Evolutionary conservation across 805 yeast genomes (phyloP), one percentile per base, ranked within the genome.

Genomic region (Wickerhamiella galacta): DNA sequence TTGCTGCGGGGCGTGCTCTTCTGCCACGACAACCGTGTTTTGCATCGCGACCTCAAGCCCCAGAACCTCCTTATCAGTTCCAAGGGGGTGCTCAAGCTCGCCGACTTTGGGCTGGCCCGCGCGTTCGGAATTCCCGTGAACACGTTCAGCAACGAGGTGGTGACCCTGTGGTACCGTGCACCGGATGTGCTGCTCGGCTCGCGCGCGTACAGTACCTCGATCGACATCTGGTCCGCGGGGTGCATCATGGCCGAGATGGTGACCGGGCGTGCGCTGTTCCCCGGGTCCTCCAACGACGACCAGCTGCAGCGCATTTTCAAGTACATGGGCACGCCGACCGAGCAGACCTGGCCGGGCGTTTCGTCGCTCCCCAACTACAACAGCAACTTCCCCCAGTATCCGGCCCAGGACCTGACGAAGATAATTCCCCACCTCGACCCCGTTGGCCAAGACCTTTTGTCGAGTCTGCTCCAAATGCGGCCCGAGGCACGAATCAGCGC

Each of bases 221-320:
- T 90, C 39, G 98, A 90, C 53, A 81, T 90, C 60, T 90, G 98
- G 98, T 82, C 95, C 12, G 92, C 94, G 11, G 98, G 98, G 11
- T 90, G 98, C 58, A 90, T 90, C 34, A 69, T 90, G 53, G 96
- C 95, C 3, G 98, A 90, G 52, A 87, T 90, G 96, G 77, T 90
- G 50, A 80, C 94, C n/a, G 94, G 98, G 20, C 76, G 87, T 48
- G 96, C 98, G 1, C 61, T 90, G 32, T 90, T 90, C 56, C 94
- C 96, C 15, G 98, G 98, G 20, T 74, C 87, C 9, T 81, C 93
- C 25, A 92, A 87, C 55, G 95, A 90, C 35, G 98, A 90, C 57
- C 96, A 90, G 56, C 66, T 90, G 46, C 69, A 76, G 55, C 80
- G 81, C 52, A 90, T 90, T 33, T 90, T 90, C 61, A 72, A 92